A percentile compares a stretch with the other conserved stretches of the same genome.
phyloP scores from a whole-genome alignment of 108 stramenopile species.

The Cyclotella atomus region DNA sequence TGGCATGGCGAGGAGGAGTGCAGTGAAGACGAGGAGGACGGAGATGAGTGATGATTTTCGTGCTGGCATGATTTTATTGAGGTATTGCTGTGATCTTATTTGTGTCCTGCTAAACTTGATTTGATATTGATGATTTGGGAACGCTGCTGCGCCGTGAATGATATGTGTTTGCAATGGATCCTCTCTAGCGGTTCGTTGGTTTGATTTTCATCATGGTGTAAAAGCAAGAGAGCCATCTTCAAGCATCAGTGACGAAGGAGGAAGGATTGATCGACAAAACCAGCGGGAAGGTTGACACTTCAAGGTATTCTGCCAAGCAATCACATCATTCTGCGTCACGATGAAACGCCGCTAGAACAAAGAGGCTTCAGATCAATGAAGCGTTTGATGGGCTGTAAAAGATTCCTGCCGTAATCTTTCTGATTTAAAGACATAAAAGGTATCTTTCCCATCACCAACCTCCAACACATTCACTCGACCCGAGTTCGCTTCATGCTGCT shows the following conservation, averaged over 20 bases:
- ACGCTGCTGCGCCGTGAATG: too few species aligned
- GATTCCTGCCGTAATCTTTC: background rate
- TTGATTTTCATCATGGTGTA: background rate
- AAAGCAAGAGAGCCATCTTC: background rate
- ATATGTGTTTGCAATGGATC: too few species aligned
- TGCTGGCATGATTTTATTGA: background rate
- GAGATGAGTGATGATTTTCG: background rate
- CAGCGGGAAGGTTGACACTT: background rate
- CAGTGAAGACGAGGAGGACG: too few species aligned
- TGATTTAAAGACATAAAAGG: too few species aligned
- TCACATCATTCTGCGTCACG: background rate
- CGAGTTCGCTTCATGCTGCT: too few species aligned
- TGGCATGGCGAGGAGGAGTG: background rate
- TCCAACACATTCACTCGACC: too few species aligned
- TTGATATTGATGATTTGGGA: too few species aligned
- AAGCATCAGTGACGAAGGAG: background rate
- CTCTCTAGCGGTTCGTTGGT: too few species aligned
- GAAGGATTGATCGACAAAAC: background rate
- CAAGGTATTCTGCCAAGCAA: background rate
- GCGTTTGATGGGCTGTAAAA: background rate
- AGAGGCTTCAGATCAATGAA: background rate
- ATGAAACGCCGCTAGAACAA: background rate
- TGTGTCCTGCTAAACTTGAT: too few species aligned
- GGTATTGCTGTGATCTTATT: background rate
- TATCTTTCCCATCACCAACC: too few species aligned